phyloP scores from a whole-genome alignment of 2,329 filamentous ascomycete genomes.

The Coniochaeta sp. region DNA sequence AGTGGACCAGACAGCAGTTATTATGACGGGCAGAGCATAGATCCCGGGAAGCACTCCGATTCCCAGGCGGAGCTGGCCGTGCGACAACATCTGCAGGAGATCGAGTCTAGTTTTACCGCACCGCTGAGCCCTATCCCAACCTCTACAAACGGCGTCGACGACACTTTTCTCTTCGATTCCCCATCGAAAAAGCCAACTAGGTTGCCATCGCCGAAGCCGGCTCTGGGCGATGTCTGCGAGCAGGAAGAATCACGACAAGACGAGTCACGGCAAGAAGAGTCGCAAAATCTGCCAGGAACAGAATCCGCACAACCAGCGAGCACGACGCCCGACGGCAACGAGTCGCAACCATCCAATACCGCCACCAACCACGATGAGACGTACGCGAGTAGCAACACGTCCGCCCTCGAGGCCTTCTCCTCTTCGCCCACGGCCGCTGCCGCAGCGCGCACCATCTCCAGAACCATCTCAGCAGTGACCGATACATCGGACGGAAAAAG shows the following conservation, averaged over 20 bases:
- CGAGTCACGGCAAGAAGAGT: slow-evolving; percentile 2
- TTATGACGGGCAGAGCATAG: slow-evolving; percentile 28
- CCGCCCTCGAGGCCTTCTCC: slow-evolving; percentile 44
- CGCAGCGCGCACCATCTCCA: slow-evolving; percentile 44
- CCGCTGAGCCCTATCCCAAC: slow-evolving; percentile 49
- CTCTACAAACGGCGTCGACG: slow-evolving; percentile 43
- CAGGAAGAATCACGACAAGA: slow-evolving; percentile 2
- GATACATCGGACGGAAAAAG: slow-evolving; percentile 9
- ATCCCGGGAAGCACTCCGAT: slow-evolving; percentile 33
- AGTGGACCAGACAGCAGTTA: slow-evolving; percentile 30
- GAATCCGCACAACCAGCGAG: neutral
- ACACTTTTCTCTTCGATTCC: slow-evolving; percentile 53
- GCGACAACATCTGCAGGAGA: slow-evolving; percentile 51
- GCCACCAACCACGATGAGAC: slow-evolving; percentile 6
- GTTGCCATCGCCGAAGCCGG: neutral
- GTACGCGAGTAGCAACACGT: slow-evolving; percentile 27
- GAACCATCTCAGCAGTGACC: slow-evolving; percentile 40
- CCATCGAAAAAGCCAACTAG: slow-evolving; percentile 21
- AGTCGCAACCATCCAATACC: slow-evolving; percentile 6
- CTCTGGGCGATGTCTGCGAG: neutral
- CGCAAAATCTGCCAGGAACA: neutral
- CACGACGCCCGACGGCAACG: slow-evolving; percentile 3
- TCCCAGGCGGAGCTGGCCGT: slow-evolving; percentile 47
- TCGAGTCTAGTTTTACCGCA: slow-evolving; percentile 60
- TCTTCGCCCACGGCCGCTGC: slow-evolving; percentile 52